A percentile compares a stretch with the other conserved stretches of the same genome.
Conservation (phyloP, 768 basidiomycete species). For the Coprinopsis marcescibilis region DNA sequence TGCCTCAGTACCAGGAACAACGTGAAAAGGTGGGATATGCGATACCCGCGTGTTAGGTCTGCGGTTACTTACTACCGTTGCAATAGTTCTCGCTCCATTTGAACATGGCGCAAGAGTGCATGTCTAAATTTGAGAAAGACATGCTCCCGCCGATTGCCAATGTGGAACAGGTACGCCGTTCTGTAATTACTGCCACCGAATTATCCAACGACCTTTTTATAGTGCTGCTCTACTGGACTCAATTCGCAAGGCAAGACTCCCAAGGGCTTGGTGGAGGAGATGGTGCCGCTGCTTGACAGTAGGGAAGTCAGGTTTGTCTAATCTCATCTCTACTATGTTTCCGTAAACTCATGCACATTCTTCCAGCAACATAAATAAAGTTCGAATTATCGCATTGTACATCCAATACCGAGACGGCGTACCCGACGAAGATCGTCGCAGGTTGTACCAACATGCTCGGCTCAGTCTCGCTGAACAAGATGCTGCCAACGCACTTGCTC, state of each 20-base stretch:
- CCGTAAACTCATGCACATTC: slow-evolving; percentile 1
- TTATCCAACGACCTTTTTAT: background rate
- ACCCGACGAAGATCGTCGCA: slow-evolving; percentile 93
- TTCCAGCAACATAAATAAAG: slow-evolving; percentile 83
- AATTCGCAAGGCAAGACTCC: slow-evolving; percentile 93
- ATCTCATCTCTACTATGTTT: background rate
- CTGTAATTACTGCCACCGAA: background rate
- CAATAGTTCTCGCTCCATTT: slow-evolving; percentile 89
- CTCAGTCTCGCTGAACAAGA: slow-evolving; percentile 87
- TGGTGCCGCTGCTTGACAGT: slow-evolving; percentile 94
- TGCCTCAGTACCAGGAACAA: slow-evolving; percentile 93
- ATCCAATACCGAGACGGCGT: slow-evolving; percentile 94
- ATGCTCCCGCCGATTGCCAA: slow-evolving; percentile 77
- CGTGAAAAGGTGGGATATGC: slow-evolving; percentile 80
- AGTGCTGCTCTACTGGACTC: slow-evolving; percentile 92
- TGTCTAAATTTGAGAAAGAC: slow-evolving; percentile 86
- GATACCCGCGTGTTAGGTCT: too few relatives aligned
- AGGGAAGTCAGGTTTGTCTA: slow-evolving; percentile 67
- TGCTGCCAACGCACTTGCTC: slow-evolving; percentile 79
- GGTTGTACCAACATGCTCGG: slow-evolving; percentile 92
- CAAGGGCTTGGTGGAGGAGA: slow-evolving; percentile 92
- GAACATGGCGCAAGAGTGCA: slow-evolving; percentile 97
- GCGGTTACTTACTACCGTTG: too few relatives aligned
- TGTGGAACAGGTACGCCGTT: slow-evolving; percentile 73
- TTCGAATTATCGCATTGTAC: slow-evolving; percentile 93